A percentile compares a stretch with the other conserved stretches of the same genome.
These are phyloP conservation scores for Rickenella mellea DNA, from an alignment of 768 basidiomycete species.

Conservation along the genomic window DNA sequence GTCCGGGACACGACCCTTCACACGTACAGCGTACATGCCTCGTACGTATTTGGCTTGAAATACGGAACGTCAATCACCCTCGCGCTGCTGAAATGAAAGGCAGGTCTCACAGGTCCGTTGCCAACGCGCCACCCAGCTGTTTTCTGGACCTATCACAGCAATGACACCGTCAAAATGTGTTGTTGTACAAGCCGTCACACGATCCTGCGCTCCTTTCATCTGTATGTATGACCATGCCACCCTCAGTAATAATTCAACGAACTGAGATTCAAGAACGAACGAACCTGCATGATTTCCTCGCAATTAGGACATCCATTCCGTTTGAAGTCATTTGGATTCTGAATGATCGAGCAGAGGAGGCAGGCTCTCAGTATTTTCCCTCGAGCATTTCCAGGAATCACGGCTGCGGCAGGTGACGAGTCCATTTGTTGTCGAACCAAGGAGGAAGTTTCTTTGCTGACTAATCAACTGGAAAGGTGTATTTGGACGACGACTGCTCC, in stretches of 20 bases:
- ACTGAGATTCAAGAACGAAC: constrained; percentile 12
- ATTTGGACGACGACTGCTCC: too few relatives aligned
- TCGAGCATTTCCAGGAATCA: constrained; percentile 50
- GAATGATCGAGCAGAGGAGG: constrained; percentile 87
- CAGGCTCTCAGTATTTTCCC: constrained; percentile 82
- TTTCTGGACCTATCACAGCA: constrained; percentile 74
- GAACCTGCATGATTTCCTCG: constrained; percentile 87
- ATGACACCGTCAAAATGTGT: constrained; percentile 90
- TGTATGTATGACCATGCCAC: constrained; percentile 19
- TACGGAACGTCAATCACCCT: neutral
- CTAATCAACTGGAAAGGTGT: too few relatives aligned
- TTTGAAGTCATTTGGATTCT: constrained; percentile 74
- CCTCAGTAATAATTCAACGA: neutral
- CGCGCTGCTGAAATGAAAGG: constrained; percentile 2
- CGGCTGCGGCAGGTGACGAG: too few relatives aligned
- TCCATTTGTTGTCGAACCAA: too few relatives aligned
- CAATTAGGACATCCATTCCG: constrained; percentile 93
- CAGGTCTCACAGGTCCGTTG: constrained; percentile 73
- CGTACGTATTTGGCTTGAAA: constrained; percentile 74
- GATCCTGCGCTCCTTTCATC: constrained; percentile 84
- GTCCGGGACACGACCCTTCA: constrained; percentile 77
- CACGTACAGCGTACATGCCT: constrained; percentile 90
- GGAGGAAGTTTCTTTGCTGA: too few relatives aligned
- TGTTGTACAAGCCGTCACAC: constrained; percentile 81
- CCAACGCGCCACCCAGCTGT: constrained; percentile 95